Evolutionary conservation across 2,329 filamentous ascomycete genomes (phyloP), one percentile per base, ranked within the genome.

Genomic region (Balansia obtecta): DNA sequence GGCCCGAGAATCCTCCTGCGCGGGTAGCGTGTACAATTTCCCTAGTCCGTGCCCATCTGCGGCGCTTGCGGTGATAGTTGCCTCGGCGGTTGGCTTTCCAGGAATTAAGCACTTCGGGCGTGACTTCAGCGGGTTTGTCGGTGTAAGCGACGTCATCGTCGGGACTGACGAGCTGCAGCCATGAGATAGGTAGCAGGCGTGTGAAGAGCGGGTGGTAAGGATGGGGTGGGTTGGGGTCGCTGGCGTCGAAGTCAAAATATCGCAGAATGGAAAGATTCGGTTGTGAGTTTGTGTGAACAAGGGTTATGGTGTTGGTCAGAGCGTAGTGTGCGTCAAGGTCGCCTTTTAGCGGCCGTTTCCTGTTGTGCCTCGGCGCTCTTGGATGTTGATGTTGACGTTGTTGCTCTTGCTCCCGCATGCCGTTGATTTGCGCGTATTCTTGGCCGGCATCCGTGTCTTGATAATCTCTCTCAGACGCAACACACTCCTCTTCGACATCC

Each of bases 161-260:
- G 0, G 93, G 93, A 22, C 85, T 76, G 15, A 96, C 71, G 5
- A 98, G 79, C 67, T 97, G 91, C 2, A 98, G 78, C 90, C 91
- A 98, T 30, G 88, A 91, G 32, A 97, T 73, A 5, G 85, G 80
- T 60, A 91, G 84, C 48, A 98, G 79, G 63, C 93, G 84, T 15
- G 79, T 83, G 65, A 85, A 78, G 11, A 98, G 79, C 0, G 93
- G 91, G 63, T 97, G 93, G 22, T 80, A 72, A 13, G 77, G 72
- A 49, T 73, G 65, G 44, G 59, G 74, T 11, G 67, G 77, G 56
- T 75, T 76, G 42, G 83, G 80, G 54, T 80, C 80, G 52, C 78
- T 77, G 57, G 76, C 71, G 67, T 95, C 88, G 69, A 83, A 97
- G 65, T 82, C 81, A 69, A 95, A 97, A 72, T 95, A 94, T 63